Conservation (phyloP, 1,139 yeast genomes). For the Wickerhamomyces sp. region DNA sequence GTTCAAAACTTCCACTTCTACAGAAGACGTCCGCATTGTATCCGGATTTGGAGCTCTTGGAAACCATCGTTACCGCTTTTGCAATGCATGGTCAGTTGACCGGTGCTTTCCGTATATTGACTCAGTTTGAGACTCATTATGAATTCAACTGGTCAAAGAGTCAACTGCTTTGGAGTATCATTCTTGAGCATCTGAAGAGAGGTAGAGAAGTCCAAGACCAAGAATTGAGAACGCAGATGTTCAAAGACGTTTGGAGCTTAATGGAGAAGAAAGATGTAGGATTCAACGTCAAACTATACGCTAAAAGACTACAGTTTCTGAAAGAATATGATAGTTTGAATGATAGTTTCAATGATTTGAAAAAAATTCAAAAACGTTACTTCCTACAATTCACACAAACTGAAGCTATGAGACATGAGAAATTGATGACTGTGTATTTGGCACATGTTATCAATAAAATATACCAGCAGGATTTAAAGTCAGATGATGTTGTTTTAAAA, state of each 20-base stretch:
- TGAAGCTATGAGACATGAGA: constrained; percentile 2
- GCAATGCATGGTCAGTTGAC: constrained; percentile 9
- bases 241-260: constrained; percentile 14
- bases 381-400: neutral
- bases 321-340: constrained; percentile 2
- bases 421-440: constrained; percentile 6
- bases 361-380: constrained; percentile 3
- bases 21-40: constrained; percentile 13
- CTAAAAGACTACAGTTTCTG: constrained; percentile 8
- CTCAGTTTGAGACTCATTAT: constrained; percentile 14
- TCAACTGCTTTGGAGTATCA: constrained; percentile 14
- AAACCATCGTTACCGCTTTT: constrained; percentile 12
- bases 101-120: constrained; percentile 12
- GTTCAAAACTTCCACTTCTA: constrained; percentile 2
- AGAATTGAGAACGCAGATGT: constrained; percentile 5
- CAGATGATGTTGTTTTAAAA: constrained; percentile 3
- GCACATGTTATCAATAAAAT: constrained; percentile 1
- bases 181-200: constrained; percentile 8
- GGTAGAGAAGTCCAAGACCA: constrained; percentile 1
- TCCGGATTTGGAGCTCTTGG: constrained; percentile 15
- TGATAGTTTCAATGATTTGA: constrained; percentile 11
- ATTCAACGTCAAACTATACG: constrained; percentile 9
- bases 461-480: constrained; percentile 6
- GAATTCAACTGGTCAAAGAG: constrained; percentile 5
- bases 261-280: constrained; percentile 9